These are phyloP conservation scores for Syzygium syzygioides DNA, from an alignment of 441 rosid genomes.

Conservation along the genomic window DNA sequence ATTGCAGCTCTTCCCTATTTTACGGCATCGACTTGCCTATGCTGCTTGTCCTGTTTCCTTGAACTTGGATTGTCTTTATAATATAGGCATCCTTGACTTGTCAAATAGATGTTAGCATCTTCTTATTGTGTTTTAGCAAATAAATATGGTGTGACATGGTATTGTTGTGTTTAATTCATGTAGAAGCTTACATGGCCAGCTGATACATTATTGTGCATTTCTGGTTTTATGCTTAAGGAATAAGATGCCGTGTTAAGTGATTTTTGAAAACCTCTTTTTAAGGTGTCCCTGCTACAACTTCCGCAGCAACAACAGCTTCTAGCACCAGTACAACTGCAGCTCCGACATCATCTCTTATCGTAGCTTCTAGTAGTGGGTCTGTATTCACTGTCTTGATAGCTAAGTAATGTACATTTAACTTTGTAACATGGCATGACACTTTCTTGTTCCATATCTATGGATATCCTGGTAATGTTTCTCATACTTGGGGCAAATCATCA, in stretches of 20 bases:
- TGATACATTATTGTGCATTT: not conserved
- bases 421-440: not conserved
- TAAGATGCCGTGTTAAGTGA: not conserved
- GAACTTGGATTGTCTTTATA: not conserved
- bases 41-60: not conserved
- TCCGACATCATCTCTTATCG: slow-evolving; percentile 50
- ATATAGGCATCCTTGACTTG: not conserved
- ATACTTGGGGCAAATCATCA: not conserved
- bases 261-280: slow-evolving; percentile 1
- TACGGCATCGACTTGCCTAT: not conserved
- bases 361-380: slow-evolving; percentile 73
- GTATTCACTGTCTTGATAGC: slow-evolving; percentile 11
- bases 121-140: not conserved
- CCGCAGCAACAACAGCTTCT: slow-evolving; percentile 39
- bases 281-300: slow-evolving; percentile 53
- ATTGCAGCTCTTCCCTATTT: not conserved
- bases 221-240: not conserved
- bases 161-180: not conserved
- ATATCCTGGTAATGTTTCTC: not conserved
- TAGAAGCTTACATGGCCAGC: not conserved
- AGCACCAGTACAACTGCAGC: slow-evolving; percentile 32
- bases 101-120: not conserved
- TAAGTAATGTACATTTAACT: not conserved
- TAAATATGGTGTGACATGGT: not conserved
- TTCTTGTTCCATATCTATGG: not conserved